A percentile compares a stretch with the other conserved stretches of the same genome.
Evolutionary conservation across 352 stramenopile genomes (phyloP).

Genomic region (Blastocystis sp.): DNA sequence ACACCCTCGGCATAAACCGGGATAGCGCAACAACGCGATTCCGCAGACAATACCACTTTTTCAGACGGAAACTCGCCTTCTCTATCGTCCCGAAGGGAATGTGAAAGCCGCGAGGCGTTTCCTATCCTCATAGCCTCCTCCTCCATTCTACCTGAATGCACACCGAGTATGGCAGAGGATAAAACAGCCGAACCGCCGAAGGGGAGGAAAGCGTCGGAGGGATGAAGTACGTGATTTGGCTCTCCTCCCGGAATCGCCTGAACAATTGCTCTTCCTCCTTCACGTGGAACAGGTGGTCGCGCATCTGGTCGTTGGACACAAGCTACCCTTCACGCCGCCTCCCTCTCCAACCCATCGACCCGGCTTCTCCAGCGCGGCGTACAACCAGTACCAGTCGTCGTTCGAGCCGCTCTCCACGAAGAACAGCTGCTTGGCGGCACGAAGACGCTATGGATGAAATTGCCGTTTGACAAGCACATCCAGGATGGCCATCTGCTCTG

Average conservation of each 20-base stretch:
- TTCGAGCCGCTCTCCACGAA: constrained; percentile 13
- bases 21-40: neutral
- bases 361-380: constrained; percentile 6
- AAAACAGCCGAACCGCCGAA: neutral
- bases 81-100: constrained; percentile 34
- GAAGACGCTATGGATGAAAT: neutral
- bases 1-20: constrained; percentile 15
- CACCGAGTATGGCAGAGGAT: constrained; percentile 4
- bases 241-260: constrained; percentile 24
- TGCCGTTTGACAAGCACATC: neutral
- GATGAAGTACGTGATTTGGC: constrained; percentile 29
- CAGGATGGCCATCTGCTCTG: neutral
- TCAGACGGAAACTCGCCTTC: neutral
- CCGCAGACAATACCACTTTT: constrained; percentile 49
- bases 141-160: constrained; percentile 29
- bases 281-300: constrained; percentile 51
- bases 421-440: neutral
- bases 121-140: neutral
- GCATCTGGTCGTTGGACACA: constrained; percentile 51
- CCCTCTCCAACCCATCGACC: neutral
- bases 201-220: neutral
- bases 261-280: constrained; percentile 29
- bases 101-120: constrained; percentile 32
- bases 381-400: constrained; percentile 59
- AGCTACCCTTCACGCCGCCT: constrained; percentile 5